phyloP scores from a whole-genome alignment of 1,284 basidiomycete species.

The Malassezia brasiliensis region DNA sequence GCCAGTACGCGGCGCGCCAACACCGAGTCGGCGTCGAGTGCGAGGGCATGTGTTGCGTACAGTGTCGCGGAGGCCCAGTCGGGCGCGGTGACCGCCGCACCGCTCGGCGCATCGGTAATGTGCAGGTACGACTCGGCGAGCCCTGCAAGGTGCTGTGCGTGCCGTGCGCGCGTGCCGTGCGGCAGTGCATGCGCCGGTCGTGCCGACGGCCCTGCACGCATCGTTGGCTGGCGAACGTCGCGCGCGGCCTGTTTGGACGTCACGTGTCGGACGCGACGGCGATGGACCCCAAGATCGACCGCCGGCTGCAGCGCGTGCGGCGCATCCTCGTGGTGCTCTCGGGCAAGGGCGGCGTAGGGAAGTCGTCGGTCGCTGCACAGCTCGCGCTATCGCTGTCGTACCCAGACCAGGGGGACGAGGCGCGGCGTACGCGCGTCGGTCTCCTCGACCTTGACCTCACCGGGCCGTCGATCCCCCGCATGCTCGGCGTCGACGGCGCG shows the following conservation, averaged over 20 bases:
- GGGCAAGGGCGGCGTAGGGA: conserved; percentile 96
- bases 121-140: conserved; percentile 14
- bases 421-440: conserved; percentile 56
- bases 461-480: conserved; percentile 89
- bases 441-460: conserved; percentile 94
- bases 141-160: neutral
- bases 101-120: neutral
- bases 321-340: conserved; percentile 86
- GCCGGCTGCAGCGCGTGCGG: conserved; percentile 56
- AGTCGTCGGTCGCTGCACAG: conserved; percentile 88
- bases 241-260: neutral
- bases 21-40: conserved; percentile 24
- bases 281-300: conserved; percentile 37
- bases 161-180: neutral
- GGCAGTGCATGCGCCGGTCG: neutral
- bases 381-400: conserved; percentile 64
- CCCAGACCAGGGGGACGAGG: neutral
- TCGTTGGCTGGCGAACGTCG: neutral
- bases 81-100: neutral
- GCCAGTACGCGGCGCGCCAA: conserved; percentile 27
- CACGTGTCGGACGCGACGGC: neutral
- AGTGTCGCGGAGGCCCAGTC: conserved; percentile 30
- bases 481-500: conserved; percentile 82
- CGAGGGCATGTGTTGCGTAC: conserved; percentile 30
- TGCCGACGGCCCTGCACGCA: neutral